These are phyloP conservation scores for Penicillium mononematosum DNA, from an alignment of 495 filamentous ascomycete species.

Conservation along the genomic window DNA sequence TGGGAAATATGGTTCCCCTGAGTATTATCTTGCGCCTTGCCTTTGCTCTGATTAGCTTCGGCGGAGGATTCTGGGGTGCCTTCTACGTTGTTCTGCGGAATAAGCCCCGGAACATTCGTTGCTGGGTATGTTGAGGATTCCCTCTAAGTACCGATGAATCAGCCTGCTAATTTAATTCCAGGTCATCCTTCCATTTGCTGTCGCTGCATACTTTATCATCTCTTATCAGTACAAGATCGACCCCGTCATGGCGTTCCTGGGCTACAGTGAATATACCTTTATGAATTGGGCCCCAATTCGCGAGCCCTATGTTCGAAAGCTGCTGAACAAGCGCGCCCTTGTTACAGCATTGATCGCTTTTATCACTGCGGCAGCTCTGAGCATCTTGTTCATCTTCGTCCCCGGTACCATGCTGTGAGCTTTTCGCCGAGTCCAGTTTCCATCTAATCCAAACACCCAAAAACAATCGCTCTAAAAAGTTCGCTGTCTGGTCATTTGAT, in stretches of 20 bases:
- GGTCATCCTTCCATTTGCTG: conserved; percentile 89
- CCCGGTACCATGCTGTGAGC: conserved; percentile 79
- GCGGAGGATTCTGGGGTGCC: conserved; percentile 88
- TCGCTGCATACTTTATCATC: conserved; percentile 82
- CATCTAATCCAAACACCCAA: conserved; percentile 2
- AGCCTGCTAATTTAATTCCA: conserved; percentile 37
- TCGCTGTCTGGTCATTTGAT: background rate
- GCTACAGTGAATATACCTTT: conserved; percentile 92
- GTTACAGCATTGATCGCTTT: conserved; percentile 72
- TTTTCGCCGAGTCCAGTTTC: background rate
- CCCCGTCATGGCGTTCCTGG: conserved; percentile 83
- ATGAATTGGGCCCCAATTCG: conserved; percentile 82
- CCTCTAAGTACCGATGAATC: background rate
- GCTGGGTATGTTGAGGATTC: conserved; percentile 65
- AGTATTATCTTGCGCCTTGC: conserved; percentile 80
- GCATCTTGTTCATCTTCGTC: conserved; percentile 85
- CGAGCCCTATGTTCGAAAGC: conserved; percentile 83
- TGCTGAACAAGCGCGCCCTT: conserved; percentile 75
- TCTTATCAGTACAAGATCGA: conserved; percentile 95
- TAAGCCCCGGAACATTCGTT: conserved; percentile 66
- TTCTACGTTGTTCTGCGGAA: conserved; percentile 91
- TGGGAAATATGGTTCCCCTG: conserved; percentile 90
- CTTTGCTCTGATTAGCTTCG: conserved; percentile 81
- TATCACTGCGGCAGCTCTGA: conserved; percentile 71
- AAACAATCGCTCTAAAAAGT: conserved; percentile 6